Percentiles rank a stretch among this genome's conserved stretches.
Conservation (phyloP, 805 yeast species). For the Yarrowia porcina region DNA sequence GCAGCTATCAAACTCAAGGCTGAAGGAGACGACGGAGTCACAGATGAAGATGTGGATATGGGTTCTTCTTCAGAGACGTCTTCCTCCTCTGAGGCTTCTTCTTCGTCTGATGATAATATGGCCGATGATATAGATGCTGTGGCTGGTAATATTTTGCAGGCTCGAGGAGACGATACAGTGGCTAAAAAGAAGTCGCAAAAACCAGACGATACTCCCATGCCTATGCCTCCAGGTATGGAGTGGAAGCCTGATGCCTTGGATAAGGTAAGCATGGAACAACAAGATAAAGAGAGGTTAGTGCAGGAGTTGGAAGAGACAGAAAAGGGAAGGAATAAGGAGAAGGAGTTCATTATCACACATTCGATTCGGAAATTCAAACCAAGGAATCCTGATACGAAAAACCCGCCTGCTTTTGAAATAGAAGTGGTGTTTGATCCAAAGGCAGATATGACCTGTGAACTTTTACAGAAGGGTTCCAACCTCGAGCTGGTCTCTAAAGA, state of each 20-base stretch:
- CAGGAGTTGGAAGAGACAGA: slow-evolving; percentile 39
- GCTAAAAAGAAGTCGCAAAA: not conserved
- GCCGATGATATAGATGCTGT: slow-evolving; percentile 11
- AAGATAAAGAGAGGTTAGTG: not conserved
- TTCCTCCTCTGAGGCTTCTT: not conserved
- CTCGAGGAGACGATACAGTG: not conserved
- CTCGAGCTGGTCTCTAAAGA: not conserved
- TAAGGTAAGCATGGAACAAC: not conserved
- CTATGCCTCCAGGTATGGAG: slow-evolving; percentile 21
- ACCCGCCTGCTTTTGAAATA: not conserved
- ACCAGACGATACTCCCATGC: slow-evolving; percentile 4
- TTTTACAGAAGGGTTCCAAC: not conserved
- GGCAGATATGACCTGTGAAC: slow-evolving; percentile 8
- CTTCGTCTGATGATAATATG: slow-evolving; percentile 3
- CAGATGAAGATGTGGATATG: slow-evolving; percentile 1
- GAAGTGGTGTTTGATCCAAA: slow-evolving; percentile 2
- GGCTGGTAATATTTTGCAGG: not conserved
- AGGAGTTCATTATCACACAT: slow-evolving; percentile 9
- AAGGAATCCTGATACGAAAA: not conserved
- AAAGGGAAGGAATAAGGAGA: not conserved
- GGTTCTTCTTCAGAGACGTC: not conserved
- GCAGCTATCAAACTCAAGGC: slow-evolving; percentile 38
- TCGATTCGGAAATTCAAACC: slow-evolving; percentile 17
- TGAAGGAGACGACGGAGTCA: not conserved
- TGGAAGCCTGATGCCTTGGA: slow-evolving; percentile 24